Conservation (phyloP, 768 basidiomycete species). For the Russula foetens region DNA sequence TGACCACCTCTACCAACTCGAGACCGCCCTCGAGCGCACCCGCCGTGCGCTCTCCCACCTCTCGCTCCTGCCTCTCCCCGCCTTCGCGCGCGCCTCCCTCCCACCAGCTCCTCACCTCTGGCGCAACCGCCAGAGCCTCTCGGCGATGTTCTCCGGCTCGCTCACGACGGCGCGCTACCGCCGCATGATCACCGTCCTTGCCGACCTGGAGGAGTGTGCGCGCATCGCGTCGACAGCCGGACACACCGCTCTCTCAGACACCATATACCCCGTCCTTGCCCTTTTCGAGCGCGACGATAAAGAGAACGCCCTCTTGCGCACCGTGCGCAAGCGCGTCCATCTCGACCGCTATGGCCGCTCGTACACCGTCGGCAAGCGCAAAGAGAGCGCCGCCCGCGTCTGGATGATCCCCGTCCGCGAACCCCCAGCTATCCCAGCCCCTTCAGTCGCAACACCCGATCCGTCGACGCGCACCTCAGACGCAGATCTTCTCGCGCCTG, state of each 20-base stretch:
- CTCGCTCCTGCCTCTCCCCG: slow-evolving; percentile 74
- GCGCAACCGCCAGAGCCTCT: slow-evolving; percentile 58
- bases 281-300: slow-evolving; percentile 56
- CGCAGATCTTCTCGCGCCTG: slow-evolving; percentile 2
- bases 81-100: slow-evolving; percentile 51
- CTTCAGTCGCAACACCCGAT: not conserved
- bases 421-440: not conserved
- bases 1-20: slow-evolving; percentile 60
- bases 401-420: slow-evolving; percentile 76
- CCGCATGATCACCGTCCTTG: slow-evolving; percentile 50
- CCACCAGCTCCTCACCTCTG: slow-evolving; percentile 56
- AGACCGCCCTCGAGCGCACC: slow-evolving; percentile 50
- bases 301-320: slow-evolving; percentile 41
- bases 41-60: slow-evolving; percentile 52
- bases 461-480: not conserved
- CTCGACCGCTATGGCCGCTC: slow-evolving; percentile 76
- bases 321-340: slow-evolving; percentile 46
- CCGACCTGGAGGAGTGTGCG: slow-evolving; percentile 55
- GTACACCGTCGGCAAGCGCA: slow-evolving; percentile 81
- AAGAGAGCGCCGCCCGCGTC: slow-evolving; percentile 83
- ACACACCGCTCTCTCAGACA: slow-evolving; percentile 43
- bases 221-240: slow-evolving; percentile 54
- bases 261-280: slow-evolving; percentile 44
- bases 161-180: slow-evolving; percentile 69
- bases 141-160: slow-evolving; percentile 42